Evolutionary conservation across 305 asterid species (phyloP), one percentile per base, ranked within the genome.

Genomic region (Lippia alba): DNA sequence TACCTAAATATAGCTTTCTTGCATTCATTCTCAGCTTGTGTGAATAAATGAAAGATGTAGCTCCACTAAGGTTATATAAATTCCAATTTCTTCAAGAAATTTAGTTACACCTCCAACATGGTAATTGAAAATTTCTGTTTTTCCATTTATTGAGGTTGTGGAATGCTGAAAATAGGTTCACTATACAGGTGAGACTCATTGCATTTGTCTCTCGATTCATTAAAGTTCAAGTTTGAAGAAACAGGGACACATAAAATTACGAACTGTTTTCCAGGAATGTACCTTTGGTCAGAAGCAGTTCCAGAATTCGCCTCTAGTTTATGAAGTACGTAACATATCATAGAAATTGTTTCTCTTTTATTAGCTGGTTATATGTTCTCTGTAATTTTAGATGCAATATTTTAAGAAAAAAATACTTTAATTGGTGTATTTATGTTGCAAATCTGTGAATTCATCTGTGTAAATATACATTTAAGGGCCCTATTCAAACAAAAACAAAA

Each of bases 231-330:
- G 80, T 78, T 79, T 91, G 60, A 89, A 72, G 75, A 94, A 90
- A 82, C 91, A 97, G 99, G 99, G 99, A 69, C 99, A 94, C 74
- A 94, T 94, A 97, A 94, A 94, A 88, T 74, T 94, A 70, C 91
- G 96, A 51, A 82, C 94, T 69, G 67, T 91, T 71, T 94, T 94
- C 65, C 96, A 94, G 75, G 99, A 89, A 75, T 86, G 90, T 79
- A 88, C 85, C 33, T 94, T 94, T 61, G 85, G n/a, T n/a, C n/a
- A 84, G 66, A 81, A 85, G 65, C 91, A 87, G 82, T 94, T 91
- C 78, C 90, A 86, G 79, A 88, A 85, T 66, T 94, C 99, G 67
- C 96, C 92, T 77, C 96, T 94, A 65, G 74, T 94, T 75, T 94
- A 86, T 84, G 97, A 94, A 96, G 97, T 88, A 64, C 53, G 6